Percentiles rank a stretch among this genome's conserved stretches.
Evolutionary conservation across 768 basidiomycete species (phyloP).

Genomic region (Cystoderma amianthinum): DNA sequence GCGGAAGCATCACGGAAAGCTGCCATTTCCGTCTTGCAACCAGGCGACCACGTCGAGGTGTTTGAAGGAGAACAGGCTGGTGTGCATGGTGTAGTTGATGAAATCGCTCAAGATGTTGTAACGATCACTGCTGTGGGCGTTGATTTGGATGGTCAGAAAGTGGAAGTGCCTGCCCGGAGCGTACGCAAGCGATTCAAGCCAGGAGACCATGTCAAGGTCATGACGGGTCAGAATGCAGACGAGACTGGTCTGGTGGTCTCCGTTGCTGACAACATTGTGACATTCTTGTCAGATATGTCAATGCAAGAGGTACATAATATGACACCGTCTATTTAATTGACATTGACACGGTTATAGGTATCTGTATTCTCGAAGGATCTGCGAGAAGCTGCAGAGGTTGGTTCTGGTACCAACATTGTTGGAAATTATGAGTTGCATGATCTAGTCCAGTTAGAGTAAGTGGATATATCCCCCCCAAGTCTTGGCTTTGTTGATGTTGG

Average conservation of each 20-base stretch:
- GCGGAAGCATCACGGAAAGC: slow-evolving; percentile 89
- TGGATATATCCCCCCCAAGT: slow-evolving; percentile 8
- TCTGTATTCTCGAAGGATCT: slow-evolving; percentile 97
- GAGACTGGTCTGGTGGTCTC: slow-evolving; percentile 96
- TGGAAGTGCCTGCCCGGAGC: slow-evolving; percentile 80
- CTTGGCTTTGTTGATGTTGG: slow-evolving; percentile 7
- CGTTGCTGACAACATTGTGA: slow-evolving; percentile 84
- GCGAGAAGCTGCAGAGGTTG: slow-evolving; percentile 94
- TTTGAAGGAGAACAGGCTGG: slow-evolving; percentile 96
- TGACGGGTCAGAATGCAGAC: slow-evolving; percentile 90
- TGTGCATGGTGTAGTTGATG: slow-evolving; percentile 86
- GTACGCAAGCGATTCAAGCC: slow-evolving; percentile 94
- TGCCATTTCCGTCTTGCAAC: slow-evolving; percentile 91
- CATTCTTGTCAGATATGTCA: slow-evolving; percentile 95
- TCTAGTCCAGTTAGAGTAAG: slow-evolving; percentile 93
- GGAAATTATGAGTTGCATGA: slow-evolving; percentile 96
- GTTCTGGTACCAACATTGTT: slow-evolving; percentile 82
- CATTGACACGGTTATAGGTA: slow-evolving; percentile 42
- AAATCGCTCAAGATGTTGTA: slow-evolving; percentile 83
- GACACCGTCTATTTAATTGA: slow-evolving; percentile 4
- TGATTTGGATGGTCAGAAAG: slow-evolving; percentile 81
- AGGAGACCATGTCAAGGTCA: slow-evolving; percentile 98
- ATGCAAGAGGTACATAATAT: slow-evolving; percentile 73
- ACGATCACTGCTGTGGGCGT: slow-evolving; percentile 73
- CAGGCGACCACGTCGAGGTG: slow-evolving; percentile 96